Evolutionary conservation across 2,329 filamentous ascomycete genomes (phyloP), one percentile per base, ranked within the genome.

Genomic region (Fusarium redolens): DNA sequence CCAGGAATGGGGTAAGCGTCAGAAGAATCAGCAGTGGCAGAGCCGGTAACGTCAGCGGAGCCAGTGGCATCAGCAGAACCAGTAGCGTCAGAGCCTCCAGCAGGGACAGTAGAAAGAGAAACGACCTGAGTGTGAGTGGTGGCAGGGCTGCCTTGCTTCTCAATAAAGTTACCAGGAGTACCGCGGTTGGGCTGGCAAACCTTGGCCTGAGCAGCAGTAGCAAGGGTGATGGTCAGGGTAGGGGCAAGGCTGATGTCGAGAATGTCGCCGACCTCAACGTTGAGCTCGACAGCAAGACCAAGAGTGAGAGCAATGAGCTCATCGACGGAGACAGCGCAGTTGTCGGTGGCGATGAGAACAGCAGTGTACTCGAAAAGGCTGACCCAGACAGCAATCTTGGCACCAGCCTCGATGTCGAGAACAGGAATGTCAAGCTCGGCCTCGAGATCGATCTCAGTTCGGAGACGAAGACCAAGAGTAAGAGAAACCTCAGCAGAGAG

Each of bases 341-440:
- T 57, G 14, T 79, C 77, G 9, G 80, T 81, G 40, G 73, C 77
- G 55, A 82, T 81, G 60, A 86, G 80, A 60, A 81, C 77, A 68
- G 82, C 81, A 63, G 84, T 82, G 78, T 89, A 87, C 73, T 90
- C 85, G n/a, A 88, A 83, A 11, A 90, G 77, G 79, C 89, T 86
- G 64, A 85, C 84, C 76, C 83, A 89, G 47, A 89, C 79, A 47
- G 81, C 82, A 18, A 85, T 68, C 72, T 84, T 83, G 38, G 85
- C 82, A 71, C 83, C 84, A 28, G 85, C 81, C 44, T 82, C 81
- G 6, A 83, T 71, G 7, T 77, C 73, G 25, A 78, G 70, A 22
- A 61, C 65, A 15, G 76, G 69, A 18, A 78, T 77, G 5, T 77
- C 67, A 22, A 78, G 69, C 4, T 81, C 79, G 20, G 83, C 79